Base-by-base conservation (phyloP, 1,139 yeast species). In the Suhomyces panamericanus region DNA sequence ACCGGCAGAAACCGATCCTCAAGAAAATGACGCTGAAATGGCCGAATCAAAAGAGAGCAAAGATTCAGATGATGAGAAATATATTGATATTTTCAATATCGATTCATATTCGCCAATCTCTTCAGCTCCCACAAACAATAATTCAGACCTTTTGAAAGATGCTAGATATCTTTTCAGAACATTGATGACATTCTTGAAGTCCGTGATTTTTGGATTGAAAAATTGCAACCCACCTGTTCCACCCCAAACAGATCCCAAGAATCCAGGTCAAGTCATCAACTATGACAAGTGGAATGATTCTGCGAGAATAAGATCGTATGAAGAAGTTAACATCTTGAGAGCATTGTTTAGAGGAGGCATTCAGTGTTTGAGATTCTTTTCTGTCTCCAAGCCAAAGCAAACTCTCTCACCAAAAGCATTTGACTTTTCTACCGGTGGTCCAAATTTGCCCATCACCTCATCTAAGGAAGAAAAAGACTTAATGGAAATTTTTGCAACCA, bases 401-500 rank as follows among this genome's bases (percentile, higher is more conserved):
- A 57, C 60, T 2, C 56, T 63, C 20, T 68, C 72, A 17, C 64
- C 75, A 28, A 76, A 78, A 46, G 71, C 80, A 8, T 80, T 86
- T 60, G 96, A 88, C 57, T 77, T 85, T 29, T 69, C 77, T 9
- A 71, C 76, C 7, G 81, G 87, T 16, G 90, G 90, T 2, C 91
- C 96, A 6, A 86, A 85, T 49, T 67, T 87, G 39, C 95, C 96
- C 5, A 86, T 87, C 6, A 83, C 91, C 2, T 87, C 95, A 1
- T 84, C 96, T 0, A 90, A 89, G 54, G 98, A 91, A 59, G 97
- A 91, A 51, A 90, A 93, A 56, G 99, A 95, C 55, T 73, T 91
- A 49, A 90, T 93, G 96, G 99, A 95, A 62, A 86, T 91, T 2
- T 83, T 95, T 62, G 97, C 97, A 0, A 87, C 96, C 1, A 88